Evolutionary conservation across 2,329 filamentous ascomycete species (phyloP), one percentile per base, ranked within the genome.

Genomic region (Aspergillus fijiensis): DNA sequence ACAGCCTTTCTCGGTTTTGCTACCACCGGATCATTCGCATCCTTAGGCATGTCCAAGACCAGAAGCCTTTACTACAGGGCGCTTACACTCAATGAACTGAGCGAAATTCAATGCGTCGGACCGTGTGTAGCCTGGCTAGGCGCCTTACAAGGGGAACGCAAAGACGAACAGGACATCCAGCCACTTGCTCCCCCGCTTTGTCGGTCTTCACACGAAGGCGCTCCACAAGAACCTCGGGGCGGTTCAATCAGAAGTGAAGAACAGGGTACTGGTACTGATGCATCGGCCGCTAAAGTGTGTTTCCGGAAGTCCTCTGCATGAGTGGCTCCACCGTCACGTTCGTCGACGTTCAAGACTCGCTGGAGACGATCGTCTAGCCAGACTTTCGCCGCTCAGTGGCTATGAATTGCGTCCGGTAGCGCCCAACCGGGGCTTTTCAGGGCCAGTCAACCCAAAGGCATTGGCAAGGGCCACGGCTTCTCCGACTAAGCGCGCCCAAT

Each of bases 281-380:
- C 35, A 57, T 64, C 60, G 58, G 64, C 62, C 57, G 59, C 65
- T 67, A 65, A 60, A 60, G 59, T 54, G 58, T 51, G 56, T 55
- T 65, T 63, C 65, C 63, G 62, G 58, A 58, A 67, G 63, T 62
- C 61, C 60, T 58, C 60, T 67, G 65, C 61, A 61, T 56, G 54
- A 23, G 39, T 57, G 47, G 60, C 58, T 63, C 60, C 65, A 60
- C 63, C 52, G 56, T 66, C 65, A 66, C 65, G 61, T 51, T 53
- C 58, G 47, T 63, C 63, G 63, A 53, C 58, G 64, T 57, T 50
- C 21, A 25, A 21, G 47, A 61, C 54, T 57, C 51, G 42, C 42
- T 55, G 25, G 39, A 51, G 49, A 47, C 49, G 39, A 6, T 58
- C 48, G 52, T 60, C 60, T 57, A 27, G 45, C 5, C 49, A 49